These are phyloP conservation scores for Sugiyamaella paludigena DNA, from an alignment of 1,139 yeast genomes.

Conservation along the genomic window DNA sequence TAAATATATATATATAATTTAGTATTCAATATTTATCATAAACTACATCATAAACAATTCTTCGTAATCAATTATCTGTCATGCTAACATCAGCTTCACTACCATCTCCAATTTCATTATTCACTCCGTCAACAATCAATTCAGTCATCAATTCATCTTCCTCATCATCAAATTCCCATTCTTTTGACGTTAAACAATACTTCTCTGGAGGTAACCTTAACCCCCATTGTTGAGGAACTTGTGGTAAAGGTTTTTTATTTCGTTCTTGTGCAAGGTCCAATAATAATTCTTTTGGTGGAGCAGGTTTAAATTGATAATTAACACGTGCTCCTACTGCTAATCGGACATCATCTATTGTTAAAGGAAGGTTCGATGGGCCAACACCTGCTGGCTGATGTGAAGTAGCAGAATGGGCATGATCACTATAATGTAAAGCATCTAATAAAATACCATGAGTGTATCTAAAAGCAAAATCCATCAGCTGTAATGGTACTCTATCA, in stretches of 20 bases:
- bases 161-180: slow-evolving; percentile 60
- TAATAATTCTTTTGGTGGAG: slow-evolving; percentile 88
- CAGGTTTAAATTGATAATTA: slow-evolving; percentile 91
- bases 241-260: slow-evolving; percentile 85
- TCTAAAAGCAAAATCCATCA: slow-evolving; percentile 93
- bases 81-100: slow-evolving; percentile 5
- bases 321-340: slow-evolving; percentile 92
- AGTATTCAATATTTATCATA: not conserved
- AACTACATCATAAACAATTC: not conserved
- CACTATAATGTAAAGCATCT: slow-evolving; percentile 86
- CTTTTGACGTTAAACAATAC: slow-evolving; percentile 84
- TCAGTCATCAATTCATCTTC: slow-evolving; percentile 36
- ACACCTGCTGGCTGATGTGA: slow-evolving; percentile 40
- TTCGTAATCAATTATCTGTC: slow-evolving; percentile 4
- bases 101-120: slow-evolving; percentile 14
- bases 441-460: slow-evolving; percentile 83
- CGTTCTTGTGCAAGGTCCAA: slow-evolving; percentile 90
- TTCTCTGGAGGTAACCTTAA: slow-evolving; percentile 95
- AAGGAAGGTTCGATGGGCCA: slow-evolving; percentile 47
- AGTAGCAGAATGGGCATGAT: slow-evolving; percentile 50
- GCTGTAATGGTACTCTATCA: slow-evolving; percentile 90
- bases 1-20: not conserved
- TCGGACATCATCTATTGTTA: slow-evolving; percentile 85
- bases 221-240: slow-evolving; percentile 90
- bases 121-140: slow-evolving; percentile 20